Evolutionary conservation across 441 rosid genomes (phyloP), one percentile per base, ranked within the genome.

Genomic region (Theobroma grandiflorum): DNA sequence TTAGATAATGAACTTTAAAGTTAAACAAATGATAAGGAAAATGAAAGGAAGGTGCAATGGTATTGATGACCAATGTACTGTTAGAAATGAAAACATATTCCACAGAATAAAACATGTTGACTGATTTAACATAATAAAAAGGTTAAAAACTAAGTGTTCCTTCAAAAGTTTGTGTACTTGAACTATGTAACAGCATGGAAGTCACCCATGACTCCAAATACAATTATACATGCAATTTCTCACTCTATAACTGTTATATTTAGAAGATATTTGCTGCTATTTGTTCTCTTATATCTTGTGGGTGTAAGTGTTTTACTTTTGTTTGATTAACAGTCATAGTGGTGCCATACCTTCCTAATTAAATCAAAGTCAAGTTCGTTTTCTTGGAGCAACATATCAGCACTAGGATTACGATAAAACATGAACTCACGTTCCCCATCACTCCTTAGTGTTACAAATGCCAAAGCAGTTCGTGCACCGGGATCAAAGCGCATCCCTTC

Each of bases 401-500:
- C 98, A 85, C 99, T 94, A 2, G 99, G 99, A 81, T 96, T 96
- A 49, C 99, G 91, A 75, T 96, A 96, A 81, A 94, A 96, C 98
- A 96, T 96, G 88, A 96, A 96, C 74, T 96, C 99, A 3, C 97
- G 93, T 81, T 96, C 99, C 61, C 99, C 99, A 75, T 94, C 92
- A 50, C 80, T 92, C 81, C 92, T 92, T 76, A 92, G 88, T 4
- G 98, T 94, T 57, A 96, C 97, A 85, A 96, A 96, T 53, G 99
- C 98, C 79, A 96, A 85, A 82, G 99, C 99, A 66, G 99, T 94
- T 76, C 95, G 90, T 7, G 98, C 98, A 45, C 94, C 95, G 6
- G 94, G 94, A 82, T 93, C 99, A 81, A 96, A 96, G 42, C 94
- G 90, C 93, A 92, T 85, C 58, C 98, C 99, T 78, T 90, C 87